These are phyloP conservation scores for Litchi chinensis DNA, from an alignment of 345 rosid species.

Conservation along the genomic window DNA sequence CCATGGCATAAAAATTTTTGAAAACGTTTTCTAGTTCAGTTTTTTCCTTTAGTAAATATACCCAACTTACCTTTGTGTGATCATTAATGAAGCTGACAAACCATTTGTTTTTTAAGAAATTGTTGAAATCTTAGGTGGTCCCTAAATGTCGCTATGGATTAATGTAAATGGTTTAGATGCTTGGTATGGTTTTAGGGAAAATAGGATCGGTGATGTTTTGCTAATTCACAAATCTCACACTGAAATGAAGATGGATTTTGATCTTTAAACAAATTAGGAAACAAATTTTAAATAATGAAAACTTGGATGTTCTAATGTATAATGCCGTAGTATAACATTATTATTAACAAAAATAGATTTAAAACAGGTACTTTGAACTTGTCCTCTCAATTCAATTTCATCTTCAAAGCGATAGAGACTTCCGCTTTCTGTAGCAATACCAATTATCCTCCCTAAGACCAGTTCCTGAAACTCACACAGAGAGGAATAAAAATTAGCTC, in stretches of 20 bases:
- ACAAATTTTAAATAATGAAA: conserved; percentile 9
- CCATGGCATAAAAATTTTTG: background rate
- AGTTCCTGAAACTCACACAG: background rate
- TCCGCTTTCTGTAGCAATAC: background rate
- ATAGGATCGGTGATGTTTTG: background rate
- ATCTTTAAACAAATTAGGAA: conserved; percentile 2
- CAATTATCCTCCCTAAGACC: background rate
- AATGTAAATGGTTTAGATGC: background rate
- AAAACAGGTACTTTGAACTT: conserved; percentile 6
- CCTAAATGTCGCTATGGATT: background rate
- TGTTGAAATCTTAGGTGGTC: background rate
- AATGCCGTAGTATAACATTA: conserved; percentile 4
- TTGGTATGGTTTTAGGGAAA: background rate
- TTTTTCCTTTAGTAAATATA: background rate
- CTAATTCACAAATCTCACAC: background rate
- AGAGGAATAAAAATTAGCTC: background rate
- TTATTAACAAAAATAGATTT: background rate
- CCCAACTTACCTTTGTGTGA: background rate
- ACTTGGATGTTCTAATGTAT: background rate
- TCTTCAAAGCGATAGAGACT: conserved; percentile 3
- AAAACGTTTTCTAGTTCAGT: background rate
- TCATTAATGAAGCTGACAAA: background rate
- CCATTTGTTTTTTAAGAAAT: background rate
- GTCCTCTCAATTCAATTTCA: background rate
- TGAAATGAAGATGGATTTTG: conserved; percentile 9